phyloP scores from a whole-genome alignment of 2,329 filamentous ascomycete genomes.

The Davidsoniella eucalypti region DNA sequence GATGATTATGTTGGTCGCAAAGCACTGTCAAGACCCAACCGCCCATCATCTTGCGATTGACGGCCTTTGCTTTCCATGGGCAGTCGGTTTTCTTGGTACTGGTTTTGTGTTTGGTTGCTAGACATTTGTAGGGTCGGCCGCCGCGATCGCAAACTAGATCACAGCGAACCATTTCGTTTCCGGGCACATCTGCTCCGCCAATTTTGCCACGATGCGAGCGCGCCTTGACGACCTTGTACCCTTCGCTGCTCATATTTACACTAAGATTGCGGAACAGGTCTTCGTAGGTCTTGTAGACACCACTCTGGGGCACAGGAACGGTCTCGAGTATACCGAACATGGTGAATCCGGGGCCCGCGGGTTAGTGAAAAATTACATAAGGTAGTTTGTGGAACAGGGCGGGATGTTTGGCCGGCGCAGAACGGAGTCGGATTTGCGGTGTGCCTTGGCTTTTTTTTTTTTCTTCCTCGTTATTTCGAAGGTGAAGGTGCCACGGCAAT shows the following conservation, averaged over 20 bases:
- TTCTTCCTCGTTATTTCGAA: no score
- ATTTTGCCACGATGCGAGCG: slow-evolving; percentile 27
- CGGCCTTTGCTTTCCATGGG: slow-evolving; percentile 30
- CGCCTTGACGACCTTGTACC: slow-evolving; percentile 30
- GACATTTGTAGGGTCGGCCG: slow-evolving; percentile 27
- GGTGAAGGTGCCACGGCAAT: no score
- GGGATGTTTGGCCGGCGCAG: background rate
- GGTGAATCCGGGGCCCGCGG: slow-evolving; percentile 13
- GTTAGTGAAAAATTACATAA: slow-evolving; percentile 1
- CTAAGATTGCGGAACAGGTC: slow-evolving; percentile 26
- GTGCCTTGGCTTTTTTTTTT: no score
- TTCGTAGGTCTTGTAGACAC: slow-evolving; percentile 25
- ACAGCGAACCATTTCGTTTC: slow-evolving; percentile 28
- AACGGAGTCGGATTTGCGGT: background rate
- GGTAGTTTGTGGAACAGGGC: background rate
- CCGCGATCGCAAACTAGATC: slow-evolving; percentile 30
- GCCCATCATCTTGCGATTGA: slow-evolving; percentile 26
- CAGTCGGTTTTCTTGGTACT: slow-evolving; percentile 30
- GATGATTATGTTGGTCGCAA: slow-evolving; percentile 29
- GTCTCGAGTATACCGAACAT: slow-evolving; percentile 30
- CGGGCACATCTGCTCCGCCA: slow-evolving; percentile 24
- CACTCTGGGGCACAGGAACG: slow-evolving; percentile 22
- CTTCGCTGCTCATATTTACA: slow-evolving; percentile 26
- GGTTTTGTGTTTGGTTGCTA: slow-evolving; percentile 29
- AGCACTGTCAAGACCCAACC: slow-evolving; percentile 29